Percentiles rank a stretch among this genome's conserved stretches.
Evolutionary conservation across 441 rosid genomes (phyloP).

Genomic region (Erodium moschatum): DNA sequence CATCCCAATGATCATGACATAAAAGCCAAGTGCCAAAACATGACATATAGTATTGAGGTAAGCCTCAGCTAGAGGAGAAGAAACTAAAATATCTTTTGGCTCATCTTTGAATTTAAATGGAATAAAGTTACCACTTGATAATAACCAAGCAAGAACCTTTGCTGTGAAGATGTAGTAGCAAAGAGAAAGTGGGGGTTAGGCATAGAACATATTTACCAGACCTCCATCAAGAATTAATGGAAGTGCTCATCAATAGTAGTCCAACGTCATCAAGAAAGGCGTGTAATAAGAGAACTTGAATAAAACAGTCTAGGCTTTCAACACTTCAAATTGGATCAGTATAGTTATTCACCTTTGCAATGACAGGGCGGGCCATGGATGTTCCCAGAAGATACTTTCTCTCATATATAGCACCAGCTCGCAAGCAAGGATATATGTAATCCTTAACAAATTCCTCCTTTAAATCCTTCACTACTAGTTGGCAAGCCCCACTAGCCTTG

Average conservation of each 20-base stretch:
- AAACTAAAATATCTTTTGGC: not conserved
- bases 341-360: slow-evolving; percentile 62
- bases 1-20: not conserved
- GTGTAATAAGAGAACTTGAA: not conserved
- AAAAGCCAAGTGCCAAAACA: not conserved
- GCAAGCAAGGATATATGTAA: slow-evolving; percentile 70
- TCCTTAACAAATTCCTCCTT: slow-evolving; percentile 83
- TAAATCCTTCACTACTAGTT: slow-evolving; percentile 80
- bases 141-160: not conserved
- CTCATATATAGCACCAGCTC: slow-evolving; percentile 91
- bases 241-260: not conserved
- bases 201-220: not conserved
- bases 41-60: not conserved
- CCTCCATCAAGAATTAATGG: not conserved
- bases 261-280: not conserved
- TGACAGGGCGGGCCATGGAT: slow-evolving; percentile 95
- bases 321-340: not conserved
- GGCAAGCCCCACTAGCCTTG: slow-evolving; percentile 89
- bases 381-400: slow-evolving; percentile 90
- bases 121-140: not conserved
- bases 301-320: not conserved
- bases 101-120: not conserved
- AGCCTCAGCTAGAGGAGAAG: not conserved
- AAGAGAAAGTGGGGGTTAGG: not conserved
- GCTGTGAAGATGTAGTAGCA: not conserved